phyloP scores from a whole-genome alignment of 2,329 filamentous ascomycete species.

The Microsporum canis region DNA sequence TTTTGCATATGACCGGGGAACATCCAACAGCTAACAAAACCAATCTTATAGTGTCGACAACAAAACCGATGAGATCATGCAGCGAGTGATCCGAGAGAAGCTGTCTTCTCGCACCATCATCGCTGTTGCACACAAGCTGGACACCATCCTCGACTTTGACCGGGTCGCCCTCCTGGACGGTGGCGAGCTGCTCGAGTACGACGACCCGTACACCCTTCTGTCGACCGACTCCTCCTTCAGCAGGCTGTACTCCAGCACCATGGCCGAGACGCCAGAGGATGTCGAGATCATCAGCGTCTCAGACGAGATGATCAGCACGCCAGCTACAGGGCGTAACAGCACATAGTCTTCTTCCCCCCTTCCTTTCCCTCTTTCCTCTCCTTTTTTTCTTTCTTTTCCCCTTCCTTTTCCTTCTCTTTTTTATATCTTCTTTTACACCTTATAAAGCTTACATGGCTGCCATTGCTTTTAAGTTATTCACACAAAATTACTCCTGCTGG shows the following conservation, averaged over 20 bases:
- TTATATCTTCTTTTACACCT: not conserved
- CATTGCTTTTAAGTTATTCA: not conserved
- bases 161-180: conserved; percentile 28
- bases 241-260: conserved; percentile 23
- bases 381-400: not conserved
- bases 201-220: conserved; percentile 25
- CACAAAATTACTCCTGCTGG: not conserved
- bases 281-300: conserved; percentile 10
- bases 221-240: conserved; percentile 28
- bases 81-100: conserved; percentile 43
- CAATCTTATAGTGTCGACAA: conserved; percentile 40
- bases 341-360: not conserved
- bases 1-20: conserved; percentile 22
- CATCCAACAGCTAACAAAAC: not conserved
- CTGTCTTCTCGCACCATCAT: conserved; percentile 50
- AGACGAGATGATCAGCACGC: conserved; percentile 9
- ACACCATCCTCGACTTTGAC: conserved; percentile 34
- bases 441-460: not conserved
- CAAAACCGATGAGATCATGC: conserved; percentile 47
- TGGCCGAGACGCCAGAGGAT: conserved; percentile 12
- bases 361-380: not conserved
- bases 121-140: conserved; percentile 46
- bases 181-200: conserved; percentile 27
- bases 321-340: not conserved
- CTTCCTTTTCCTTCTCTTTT: not conserved